These are phyloP conservation scores for Penstemon barbatus DNA, from an alignment of 257 asterid genomes.

Conservation along the genomic window DNA sequence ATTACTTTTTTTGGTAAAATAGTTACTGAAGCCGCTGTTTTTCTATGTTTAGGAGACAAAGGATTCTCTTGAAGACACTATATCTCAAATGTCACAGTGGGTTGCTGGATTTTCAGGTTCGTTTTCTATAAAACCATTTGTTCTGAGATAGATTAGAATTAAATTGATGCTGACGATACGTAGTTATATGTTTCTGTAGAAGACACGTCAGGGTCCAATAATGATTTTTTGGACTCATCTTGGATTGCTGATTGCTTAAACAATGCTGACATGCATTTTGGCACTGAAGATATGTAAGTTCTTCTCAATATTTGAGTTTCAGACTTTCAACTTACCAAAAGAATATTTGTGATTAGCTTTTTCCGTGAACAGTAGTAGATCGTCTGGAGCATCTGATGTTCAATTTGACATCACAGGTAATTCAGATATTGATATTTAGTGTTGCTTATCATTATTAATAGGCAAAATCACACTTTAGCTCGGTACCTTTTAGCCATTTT, in stretches of 20 bases:
- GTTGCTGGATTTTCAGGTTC: conserved; percentile 67
- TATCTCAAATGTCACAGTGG: conserved; percentile 64
- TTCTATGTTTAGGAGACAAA: conserved; percentile 49
- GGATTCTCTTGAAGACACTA: conserved; percentile 57
- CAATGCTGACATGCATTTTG: conserved; percentile 40
- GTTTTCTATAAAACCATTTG: neutral
- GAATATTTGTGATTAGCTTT: conserved; percentile 23
- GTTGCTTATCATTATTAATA: neutral
- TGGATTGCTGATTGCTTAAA: conserved; percentile 73
- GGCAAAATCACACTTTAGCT: neutral
- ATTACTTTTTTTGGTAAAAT: neutral
- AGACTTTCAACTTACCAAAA: neutral
- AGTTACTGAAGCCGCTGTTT: conserved; percentile 9
- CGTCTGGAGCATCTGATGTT: conserved; percentile 52
- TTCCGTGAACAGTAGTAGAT: conserved; percentile 42
- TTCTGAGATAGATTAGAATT: neutral
- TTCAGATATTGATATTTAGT: neutral
- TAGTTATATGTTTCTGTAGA: conserved; percentile 22
- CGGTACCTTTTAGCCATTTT: neutral
- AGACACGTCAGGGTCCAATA: conserved; percentile 28
- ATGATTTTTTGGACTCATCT: conserved; percentile 60
- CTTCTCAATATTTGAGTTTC: neutral
- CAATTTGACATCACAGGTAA: conserved; percentile 57
- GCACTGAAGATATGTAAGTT: conserved; percentile 56
- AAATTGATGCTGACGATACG: neutral